Conservation (phyloP, 768 basidiomycete genomes). For the Myochromella boudieri region DNA sequence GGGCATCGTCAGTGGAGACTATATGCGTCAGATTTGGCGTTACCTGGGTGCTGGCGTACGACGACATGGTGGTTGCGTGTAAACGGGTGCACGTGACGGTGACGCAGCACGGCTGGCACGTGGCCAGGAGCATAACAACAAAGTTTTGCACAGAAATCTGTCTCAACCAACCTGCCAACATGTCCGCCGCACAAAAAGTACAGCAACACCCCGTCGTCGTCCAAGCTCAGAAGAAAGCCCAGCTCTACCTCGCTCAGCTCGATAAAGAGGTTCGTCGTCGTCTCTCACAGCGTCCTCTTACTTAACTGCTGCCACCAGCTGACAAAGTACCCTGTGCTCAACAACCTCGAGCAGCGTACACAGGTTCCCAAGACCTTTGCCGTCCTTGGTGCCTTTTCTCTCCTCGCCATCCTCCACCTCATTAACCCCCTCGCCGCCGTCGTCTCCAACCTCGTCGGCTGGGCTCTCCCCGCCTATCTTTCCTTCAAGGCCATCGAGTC, state of each 20-base stretch:
- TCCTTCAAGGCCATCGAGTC: constrained; percentile 93
- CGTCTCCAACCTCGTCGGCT: constrained; percentile 93
- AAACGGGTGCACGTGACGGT: constrained; percentile 20
- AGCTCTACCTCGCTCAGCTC: constrained; percentile 82
- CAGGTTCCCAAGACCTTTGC: constrained; percentile 92
- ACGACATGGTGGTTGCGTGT: constrained; percentile 44
- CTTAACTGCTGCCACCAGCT: constrained; percentile 44
- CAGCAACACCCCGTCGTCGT: constrained; percentile 86
- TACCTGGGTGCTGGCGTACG: constrained; percentile 59
- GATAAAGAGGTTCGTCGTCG: constrained; percentile 85
- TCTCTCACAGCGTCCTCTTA: background rate
- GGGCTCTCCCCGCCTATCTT: constrained; percentile 92
- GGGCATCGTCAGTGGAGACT: constrained; percentile 22
- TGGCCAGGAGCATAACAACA: constrained; percentile 22
- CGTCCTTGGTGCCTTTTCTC: constrained; percentile 67
- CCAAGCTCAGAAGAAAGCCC: constrained; percentile 82
- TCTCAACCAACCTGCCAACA: constrained; percentile 34
- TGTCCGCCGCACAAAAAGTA: constrained; percentile 81
- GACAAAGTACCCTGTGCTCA: constrained; percentile 84
- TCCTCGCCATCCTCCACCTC: constrained; percentile 75
- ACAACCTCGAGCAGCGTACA: constrained; percentile 83
- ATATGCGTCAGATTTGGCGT: background rate
- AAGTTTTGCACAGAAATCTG: constrained; percentile 23
- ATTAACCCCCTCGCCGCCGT: constrained; percentile 91
- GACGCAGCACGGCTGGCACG: constrained; percentile 18